phyloP scores from a whole-genome alignment of 208 protist genomes.

The Vickermania spadyakhi region DNA sequence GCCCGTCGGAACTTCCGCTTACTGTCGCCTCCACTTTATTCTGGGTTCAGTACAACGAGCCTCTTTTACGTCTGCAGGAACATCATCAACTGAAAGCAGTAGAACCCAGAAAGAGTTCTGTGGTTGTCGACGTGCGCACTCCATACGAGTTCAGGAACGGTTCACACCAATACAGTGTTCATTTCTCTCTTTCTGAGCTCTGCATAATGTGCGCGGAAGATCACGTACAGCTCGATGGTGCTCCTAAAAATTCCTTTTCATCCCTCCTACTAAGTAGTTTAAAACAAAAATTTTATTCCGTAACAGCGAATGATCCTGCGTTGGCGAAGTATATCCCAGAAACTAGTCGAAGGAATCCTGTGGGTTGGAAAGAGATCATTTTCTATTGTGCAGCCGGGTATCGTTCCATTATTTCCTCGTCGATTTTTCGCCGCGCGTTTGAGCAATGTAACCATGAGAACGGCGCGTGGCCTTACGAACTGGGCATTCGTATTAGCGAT shows the following conservation, averaged over 20 bases:
- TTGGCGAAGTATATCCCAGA: slow-evolving; percentile 16
- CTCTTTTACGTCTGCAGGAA: slow-evolving; percentile 5
- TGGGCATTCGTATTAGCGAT: slow-evolving; percentile 28
- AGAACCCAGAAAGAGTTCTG: slow-evolving; percentile 11
- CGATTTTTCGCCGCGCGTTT: slow-evolving; percentile 50
- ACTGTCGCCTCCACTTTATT: neutral
- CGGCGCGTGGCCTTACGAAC: slow-evolving; percentile 1
- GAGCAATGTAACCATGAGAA: slow-evolving; percentile 5
- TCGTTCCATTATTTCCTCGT: slow-evolving; percentile 65
- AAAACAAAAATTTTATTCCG: slow-evolving; percentile 10
- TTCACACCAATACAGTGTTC: slow-evolving; percentile 62
- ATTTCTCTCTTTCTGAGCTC: slow-evolving; percentile 44
- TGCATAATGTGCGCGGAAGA: slow-evolving; percentile 38
- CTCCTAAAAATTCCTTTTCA: neutral
- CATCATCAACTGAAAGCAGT: slow-evolving; percentile 4
- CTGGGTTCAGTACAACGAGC: neutral
- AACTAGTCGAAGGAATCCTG: slow-evolving; percentile 4
- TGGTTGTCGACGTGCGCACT: slow-evolving; percentile 68
- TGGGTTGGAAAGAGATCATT: slow-evolving; percentile 24
- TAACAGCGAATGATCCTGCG: slow-evolving; percentile 23
- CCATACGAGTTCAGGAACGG: slow-evolving; percentile 78
- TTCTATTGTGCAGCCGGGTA: slow-evolving; percentile 76
- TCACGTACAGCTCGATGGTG: slow-evolving; percentile 13
- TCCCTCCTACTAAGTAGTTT: neutral
- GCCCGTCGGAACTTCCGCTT: neutral